A percentile compares a stretch with the other conserved stretches of the same genome.
Conservation (phyloP, 192 early-diverging fungal genomes). For the Pecoramyces ruminantium region DNA sequence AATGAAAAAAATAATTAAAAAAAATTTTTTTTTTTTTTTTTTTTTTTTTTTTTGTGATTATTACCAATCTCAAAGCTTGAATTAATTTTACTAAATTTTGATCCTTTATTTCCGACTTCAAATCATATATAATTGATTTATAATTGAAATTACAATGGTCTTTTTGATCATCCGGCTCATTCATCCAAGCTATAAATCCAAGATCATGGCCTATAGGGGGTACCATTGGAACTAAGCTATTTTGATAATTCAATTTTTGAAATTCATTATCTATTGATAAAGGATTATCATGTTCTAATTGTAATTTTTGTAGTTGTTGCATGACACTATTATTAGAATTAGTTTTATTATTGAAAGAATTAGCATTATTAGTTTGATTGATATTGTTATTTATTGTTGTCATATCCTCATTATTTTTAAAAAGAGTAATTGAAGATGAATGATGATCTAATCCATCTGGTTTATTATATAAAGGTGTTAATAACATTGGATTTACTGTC, state of each 20-base stretch:
- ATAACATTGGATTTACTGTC: no score
- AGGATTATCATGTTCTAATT: not conserved
- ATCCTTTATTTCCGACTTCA: not conserved
- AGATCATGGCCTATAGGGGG: no score
- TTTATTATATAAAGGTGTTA: no score
- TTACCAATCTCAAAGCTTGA: not conserved
- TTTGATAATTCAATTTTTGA: not conserved
- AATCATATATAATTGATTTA: not conserved
- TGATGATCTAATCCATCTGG: no score
- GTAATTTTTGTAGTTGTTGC: not conserved
- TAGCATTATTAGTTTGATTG: no score
- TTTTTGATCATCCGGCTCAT: not conserved
- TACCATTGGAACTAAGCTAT: no score
- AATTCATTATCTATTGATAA: not conserved
- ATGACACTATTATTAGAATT: not conserved
- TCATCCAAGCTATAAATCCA: not conserved
- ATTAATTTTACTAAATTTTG: not conserved
- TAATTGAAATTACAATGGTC: not conserved
- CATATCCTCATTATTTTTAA: no score
- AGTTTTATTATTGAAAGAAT: not conserved
- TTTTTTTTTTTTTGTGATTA: not conserved
- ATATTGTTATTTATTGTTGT: no score
- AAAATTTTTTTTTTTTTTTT: no score
- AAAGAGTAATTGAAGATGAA: no score
- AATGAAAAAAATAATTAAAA: no score